These are phyloP conservation scores for Fusarium udum DNA, from an alignment of 2,329 filamentous ascomycete genomes.

Conservation along the genomic window DNA sequence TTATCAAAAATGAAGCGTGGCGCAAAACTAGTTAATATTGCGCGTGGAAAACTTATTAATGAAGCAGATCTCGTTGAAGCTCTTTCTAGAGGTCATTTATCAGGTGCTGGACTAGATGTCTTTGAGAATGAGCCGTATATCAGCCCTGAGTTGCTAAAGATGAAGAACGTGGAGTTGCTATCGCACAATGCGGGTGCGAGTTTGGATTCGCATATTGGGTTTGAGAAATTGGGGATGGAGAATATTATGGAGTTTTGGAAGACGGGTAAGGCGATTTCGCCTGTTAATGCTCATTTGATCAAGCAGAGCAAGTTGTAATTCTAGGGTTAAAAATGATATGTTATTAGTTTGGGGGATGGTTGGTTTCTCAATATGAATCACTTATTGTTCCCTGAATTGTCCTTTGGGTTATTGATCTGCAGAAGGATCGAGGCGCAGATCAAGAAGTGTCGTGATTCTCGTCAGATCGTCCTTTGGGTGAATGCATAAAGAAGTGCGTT, in stretches of 20 bases:
- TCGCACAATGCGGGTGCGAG: constrained; percentile 42
- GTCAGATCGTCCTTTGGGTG: neutral
- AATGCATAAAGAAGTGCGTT: constrained; percentile 21
- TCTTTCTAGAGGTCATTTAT: constrained; percentile 68
- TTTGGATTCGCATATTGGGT: constrained; percentile 40
- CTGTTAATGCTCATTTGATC: constrained; percentile 41
- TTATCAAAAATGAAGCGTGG: constrained; percentile 77
- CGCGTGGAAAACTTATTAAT: constrained; percentile 76
- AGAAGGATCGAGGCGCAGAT: constrained; percentile 1
- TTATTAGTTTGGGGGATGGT: neutral
- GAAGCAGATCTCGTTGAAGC: constrained; percentile 75
- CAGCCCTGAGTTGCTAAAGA: constrained; percentile 40
- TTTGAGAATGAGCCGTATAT: constrained; percentile 72
- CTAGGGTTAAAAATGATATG: neutral
- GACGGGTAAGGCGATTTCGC: constrained; percentile 39
- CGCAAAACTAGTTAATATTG: constrained; percentile 76
- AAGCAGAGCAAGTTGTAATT: constrained; percentile 36
- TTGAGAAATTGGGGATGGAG: constrained; percentile 41
- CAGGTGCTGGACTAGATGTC: constrained; percentile 73
- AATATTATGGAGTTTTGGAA: constrained; percentile 38
- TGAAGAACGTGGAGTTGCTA: constrained; percentile 42
- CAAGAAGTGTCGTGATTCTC: neutral
- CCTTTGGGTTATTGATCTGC: neutral
- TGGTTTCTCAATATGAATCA: neutral
- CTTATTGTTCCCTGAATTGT: too few species aligned